These are phyloP conservation scores for Buddleja alternifolia DNA, from an alignment of 257 asterid species.

Conservation along the genomic window DNA sequence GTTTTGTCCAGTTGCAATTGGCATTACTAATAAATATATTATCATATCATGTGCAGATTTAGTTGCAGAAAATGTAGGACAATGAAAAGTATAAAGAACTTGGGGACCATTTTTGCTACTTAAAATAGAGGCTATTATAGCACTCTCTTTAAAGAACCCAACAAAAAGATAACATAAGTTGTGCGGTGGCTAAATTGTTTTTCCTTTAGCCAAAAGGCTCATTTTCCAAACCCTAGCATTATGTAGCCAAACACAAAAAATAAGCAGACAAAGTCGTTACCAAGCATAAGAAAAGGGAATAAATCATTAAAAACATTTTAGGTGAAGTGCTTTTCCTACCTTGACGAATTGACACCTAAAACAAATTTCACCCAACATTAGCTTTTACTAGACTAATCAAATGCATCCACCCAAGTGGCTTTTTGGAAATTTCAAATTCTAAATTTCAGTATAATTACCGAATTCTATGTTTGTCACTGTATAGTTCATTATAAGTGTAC, in stretches of 20 bases:
- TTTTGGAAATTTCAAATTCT: too few relatives aligned
- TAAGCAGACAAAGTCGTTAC: constrained; percentile 35
- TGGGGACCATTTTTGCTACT: constrained; percentile 43
- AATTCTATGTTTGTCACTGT: too few relatives aligned
- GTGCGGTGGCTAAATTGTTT: constrained; percentile 13
- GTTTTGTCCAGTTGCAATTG: background rate
- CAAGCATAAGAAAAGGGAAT: constrained; percentile 31
- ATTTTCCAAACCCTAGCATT: constrained; percentile 21
- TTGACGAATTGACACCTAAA: constrained; percentile 38
- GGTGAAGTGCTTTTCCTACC: constrained; percentile 36
- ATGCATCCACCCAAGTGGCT: background rate
- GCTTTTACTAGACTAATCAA: constrained; percentile 15
- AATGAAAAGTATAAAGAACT: constrained; percentile 18
- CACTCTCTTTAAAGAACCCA: constrained; percentile 35
- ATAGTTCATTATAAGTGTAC: too few relatives aligned
- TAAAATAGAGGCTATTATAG: constrained; percentile 29
- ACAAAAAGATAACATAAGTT: constrained; percentile 18
- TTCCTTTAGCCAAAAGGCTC: constrained; percentile 11
- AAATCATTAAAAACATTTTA: constrained; percentile 33
- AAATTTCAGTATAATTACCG: too few relatives aligned
- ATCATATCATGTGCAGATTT: constrained; percentile 36
- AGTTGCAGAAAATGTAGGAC: constrained; percentile 20
- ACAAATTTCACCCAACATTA: constrained; percentile 30
- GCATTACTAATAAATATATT: constrained; percentile 23
- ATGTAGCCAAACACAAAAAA: constrained; percentile 27